Conservation (phyloP, 1,284 basidiomycete species). For the Ceratobasidium sp. region DNA sequence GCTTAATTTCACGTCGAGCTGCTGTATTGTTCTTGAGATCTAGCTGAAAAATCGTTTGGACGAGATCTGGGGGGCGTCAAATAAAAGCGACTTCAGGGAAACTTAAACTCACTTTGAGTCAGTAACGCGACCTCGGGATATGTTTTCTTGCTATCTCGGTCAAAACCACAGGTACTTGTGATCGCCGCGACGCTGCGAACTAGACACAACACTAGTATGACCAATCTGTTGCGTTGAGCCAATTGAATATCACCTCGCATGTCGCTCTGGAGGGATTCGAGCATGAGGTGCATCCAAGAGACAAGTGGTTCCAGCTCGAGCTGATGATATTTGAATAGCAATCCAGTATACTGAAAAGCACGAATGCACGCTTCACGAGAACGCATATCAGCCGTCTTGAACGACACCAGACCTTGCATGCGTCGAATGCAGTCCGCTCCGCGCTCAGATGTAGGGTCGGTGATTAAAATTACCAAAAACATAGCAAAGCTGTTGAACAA, state of each 20-base stretch:
- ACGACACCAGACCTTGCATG: conserved; percentile 71
- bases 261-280: conserved; percentile 71
- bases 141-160: conserved; percentile 7
- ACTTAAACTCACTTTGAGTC: conserved; percentile 41
- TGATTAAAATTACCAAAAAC: conserved; percentile 80
- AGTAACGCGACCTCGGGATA: conserved; percentile 29
- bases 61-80: conserved; percentile 65
- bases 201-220: conserved; percentile 62
- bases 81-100: neutral
- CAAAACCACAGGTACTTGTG: conserved; percentile 33
- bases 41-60: conserved; percentile 69
- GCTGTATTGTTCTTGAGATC: conserved; percentile 63
- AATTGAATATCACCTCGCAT: conserved; percentile 54
- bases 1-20: conserved; percentile 70
- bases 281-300: conserved; percentile 78
- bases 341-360: conserved; percentile 81
- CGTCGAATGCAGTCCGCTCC: conserved; percentile 49
- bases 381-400: conserved; percentile 75
- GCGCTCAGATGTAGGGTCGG: conserved; percentile 67
- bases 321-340: conserved; percentile 73
- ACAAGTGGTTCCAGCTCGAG: conserved; percentile 70
- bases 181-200: conserved; percentile 62
- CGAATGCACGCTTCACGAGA: conserved; percentile 81
- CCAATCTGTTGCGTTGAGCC: conserved; percentile 53
- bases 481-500: conserved; percentile 89